Base-by-base conservation (phyloP, 2,329 filamentous ascomycete genomes). In the Diaporthe sp. region DNA sequence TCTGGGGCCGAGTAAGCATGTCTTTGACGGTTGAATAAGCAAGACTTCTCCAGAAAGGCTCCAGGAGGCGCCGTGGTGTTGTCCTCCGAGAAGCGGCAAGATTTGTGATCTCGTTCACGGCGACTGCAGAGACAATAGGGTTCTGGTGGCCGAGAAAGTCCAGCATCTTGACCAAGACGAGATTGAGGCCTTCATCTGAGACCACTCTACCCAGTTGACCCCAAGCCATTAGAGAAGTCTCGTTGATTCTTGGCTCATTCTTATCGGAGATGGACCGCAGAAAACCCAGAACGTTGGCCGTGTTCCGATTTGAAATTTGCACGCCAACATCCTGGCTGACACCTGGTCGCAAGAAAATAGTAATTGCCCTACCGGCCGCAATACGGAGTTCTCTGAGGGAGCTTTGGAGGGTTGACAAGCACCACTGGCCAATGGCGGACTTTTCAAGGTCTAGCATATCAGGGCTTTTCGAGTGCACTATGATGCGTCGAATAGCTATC, bases 101-200 rank as follows among this genome's bases (percentile, higher is more conserved):
- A 76, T 92, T 92, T 28, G 94, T 88, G 53, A 98, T 86, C 84
- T 98, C 96, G 78, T 94, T 94, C 82, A 95, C 97, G 4, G 96
- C 95, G 78, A 95, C 90, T 6, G 93, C 94, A 72, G 93, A 95
- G 12, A 98, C 88, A 44, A 98, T 90, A 53, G 91, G 90, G 82
- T 97, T 98, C 57, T 90, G 88, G 84, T 97, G 94, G 10, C 96
- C 96, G 12, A 98, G 87, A 81, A 97, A 98, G 75, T 98, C 94
- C 12, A 98, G 88, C 9, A 98, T 89, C 78, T 94, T 92, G 74
- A 98, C 89, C 42, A 99, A 87, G 31, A 97, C 93, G 71, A 98
- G 90, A 79, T 97, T 97, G 73, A 98, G 90, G 82, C 98, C 95
- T 77, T 96, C 92, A 77, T 97, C 94, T 22, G 91, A 90, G 60